A percentile compares a stretch with the other conserved stretches of the same genome.
phyloP scores from a whole-genome alignment of 176 grass and related monocot genomes.

The Oryza brachyantha region DNA sequence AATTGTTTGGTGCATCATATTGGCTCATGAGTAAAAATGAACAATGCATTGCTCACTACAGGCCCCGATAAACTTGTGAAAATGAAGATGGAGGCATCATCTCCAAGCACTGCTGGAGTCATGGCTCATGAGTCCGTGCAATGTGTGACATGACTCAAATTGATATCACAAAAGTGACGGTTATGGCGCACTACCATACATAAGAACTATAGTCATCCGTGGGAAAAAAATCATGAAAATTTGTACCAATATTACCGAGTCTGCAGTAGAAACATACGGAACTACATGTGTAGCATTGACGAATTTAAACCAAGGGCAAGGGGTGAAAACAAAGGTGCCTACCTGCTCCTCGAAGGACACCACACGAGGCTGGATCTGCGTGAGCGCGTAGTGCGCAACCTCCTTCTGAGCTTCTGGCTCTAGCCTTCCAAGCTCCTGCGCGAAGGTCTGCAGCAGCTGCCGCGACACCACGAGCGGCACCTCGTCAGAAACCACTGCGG shows the following conservation, averaged over 20 bases:
- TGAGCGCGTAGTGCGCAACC: conserved; percentile 83
- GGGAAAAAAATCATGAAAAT: background rate
- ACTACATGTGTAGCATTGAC: background rate
- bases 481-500: conserved; percentile 87
- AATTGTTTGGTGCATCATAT: too few species aligned
- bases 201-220: background rate
- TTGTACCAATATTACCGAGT: background rate
- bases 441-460: conserved; percentile 92
- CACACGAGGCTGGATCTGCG: conserved; percentile 94
- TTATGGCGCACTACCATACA: background rate
- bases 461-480: conserved; percentile 95
- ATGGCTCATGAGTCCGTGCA: too few species aligned
- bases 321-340: background rate
- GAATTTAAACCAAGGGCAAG: background rate
- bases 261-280: background rate
- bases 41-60: background rate
- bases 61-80: background rate
- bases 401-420: conserved; percentile 87
- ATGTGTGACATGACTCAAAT: background rate
- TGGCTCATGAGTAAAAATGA: background rate
- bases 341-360: conserved; percentile 99
- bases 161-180: background rate
- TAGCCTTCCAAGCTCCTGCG: conserved; percentile 83
- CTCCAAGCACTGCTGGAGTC: background rate
- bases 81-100: background rate